Evolutionary conservation across 2,329 filamentous ascomycete genomes (phyloP), one percentile per base, ranked within the genome.

Genomic region (Aspergillus spinulosporus): DNA sequence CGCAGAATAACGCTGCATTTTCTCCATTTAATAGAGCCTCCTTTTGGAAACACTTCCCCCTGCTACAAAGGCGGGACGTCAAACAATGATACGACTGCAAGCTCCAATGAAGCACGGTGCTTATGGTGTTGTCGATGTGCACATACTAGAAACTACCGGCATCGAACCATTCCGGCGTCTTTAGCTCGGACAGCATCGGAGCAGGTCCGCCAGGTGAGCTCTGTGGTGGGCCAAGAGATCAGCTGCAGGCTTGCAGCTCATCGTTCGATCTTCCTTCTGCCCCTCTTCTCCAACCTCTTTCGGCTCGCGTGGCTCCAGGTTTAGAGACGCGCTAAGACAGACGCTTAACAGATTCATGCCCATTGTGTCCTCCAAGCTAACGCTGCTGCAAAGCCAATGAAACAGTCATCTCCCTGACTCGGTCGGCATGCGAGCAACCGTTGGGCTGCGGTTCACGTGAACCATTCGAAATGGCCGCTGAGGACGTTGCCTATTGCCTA

Each of bases 241-340:
- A 58, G 60, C 57, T 61, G 62, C 61, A 62, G 58, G 48, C 58
- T 54, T 62, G 58, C 62, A 61, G 57, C 54, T 31, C 43, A 50
- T 52, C 40, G 54, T 61, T 60, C 55, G 48, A 60, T 61, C 31
- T 36, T 50, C 50, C 49, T 55, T 58, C 57, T 59, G 56, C 49
- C 49, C 52, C 44, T 58, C 54, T 57, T 58, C 26, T 53, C 46
- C 36, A 52, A 50, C 56, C 52, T 59, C 52, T 51, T 54, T 57
- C 56, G 51, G 58, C 60, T 66, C 59, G 59, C 62, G 63, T 64
- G 63, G 62, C 59, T 62, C 56, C 55, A 62, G 63, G 64, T 62
- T 59, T 60, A 21, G 49, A 60, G 49, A 56, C n/a, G 34, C 34
- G 34, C 34, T 12, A 37, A 37, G 4, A 8, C 7, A 37, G 34